These are phyloP conservation scores for Aphanocladium album DNA, from an alignment of 2,329 filamentous ascomycete species.

Conservation along the genomic window DNA sequence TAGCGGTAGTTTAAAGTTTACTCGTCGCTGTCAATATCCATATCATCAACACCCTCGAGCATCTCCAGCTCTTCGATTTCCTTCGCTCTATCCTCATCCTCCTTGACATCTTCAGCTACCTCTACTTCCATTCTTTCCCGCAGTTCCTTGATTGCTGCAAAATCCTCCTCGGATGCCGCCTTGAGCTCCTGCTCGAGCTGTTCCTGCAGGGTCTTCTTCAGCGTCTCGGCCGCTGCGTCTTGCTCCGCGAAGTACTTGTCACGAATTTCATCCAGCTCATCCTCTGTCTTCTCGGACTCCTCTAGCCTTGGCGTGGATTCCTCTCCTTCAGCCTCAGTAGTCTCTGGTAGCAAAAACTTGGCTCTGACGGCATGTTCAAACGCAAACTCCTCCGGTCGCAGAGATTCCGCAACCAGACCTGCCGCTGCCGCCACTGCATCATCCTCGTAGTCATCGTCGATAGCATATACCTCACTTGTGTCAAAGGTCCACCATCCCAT, in stretches of 20 bases:
- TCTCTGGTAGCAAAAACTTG: background rate
- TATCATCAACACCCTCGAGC: background rate
- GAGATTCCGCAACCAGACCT: background rate
- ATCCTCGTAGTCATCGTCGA: background rate
- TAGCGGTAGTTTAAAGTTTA: too few species aligned
- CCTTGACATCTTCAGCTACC: background rate
- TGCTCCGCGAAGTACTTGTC: background rate
- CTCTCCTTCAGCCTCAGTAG: background rate
- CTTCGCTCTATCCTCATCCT: background rate
- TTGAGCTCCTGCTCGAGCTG: slow-evolving; percentile 2
- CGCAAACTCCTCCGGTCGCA: background rate
- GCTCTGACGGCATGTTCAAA: background rate
- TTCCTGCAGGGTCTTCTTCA: background rate
- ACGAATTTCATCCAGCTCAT: background rate
- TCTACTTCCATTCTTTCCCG: background rate
- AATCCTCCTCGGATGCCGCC: background rate
- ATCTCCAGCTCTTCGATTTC: slow-evolving; percentile 1
- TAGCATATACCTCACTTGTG: background rate
- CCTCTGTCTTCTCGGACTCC: background rate
- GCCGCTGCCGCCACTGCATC: background rate
- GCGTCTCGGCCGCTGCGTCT: background rate
- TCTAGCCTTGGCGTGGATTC: background rate
- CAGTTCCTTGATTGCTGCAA: background rate
- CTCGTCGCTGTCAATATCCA: background rate
- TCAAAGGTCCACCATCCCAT: slow-evolving; percentile 11